Evolutionary conservation across 2,329 filamentous ascomycete genomes (phyloP).

Genomic region (Nigrograna mackinnonii): DNA sequence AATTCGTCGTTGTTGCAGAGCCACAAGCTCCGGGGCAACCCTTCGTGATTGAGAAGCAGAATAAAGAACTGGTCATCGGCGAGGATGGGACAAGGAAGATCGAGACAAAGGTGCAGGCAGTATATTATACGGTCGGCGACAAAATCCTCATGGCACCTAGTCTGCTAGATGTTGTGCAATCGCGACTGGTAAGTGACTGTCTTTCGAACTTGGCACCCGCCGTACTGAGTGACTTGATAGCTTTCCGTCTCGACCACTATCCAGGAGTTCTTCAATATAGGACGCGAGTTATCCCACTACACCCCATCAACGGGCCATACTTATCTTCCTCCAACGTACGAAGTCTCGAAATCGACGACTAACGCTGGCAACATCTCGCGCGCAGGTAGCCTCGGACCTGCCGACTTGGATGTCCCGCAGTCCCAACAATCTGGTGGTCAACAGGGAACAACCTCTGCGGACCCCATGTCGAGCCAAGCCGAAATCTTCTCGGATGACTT

Average conservation of each 20-base stretch:
- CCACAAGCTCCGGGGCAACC: constrained; percentile 57
- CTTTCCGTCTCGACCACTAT: constrained; percentile 61
- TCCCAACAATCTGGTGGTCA: constrained; percentile 14
- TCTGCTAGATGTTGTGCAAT: constrained; percentile 60
- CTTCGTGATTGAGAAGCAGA: constrained; percentile 65
- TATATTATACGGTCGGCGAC: constrained; percentile 65
- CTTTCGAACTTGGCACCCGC: too few relatives aligned
- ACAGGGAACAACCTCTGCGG: constrained; percentile 7
- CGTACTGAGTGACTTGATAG: constrained; percentile 37
- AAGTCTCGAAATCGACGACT: constrained; percentile 35
- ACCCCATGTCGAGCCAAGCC: constrained; percentile 10
- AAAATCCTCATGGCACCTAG: constrained; percentile 66
- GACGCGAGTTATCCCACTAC: constrained; percentile 59
- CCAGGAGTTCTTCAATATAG: constrained; percentile 57
- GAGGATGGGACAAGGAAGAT: constrained; percentile 43
- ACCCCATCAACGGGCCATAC: constrained; percentile 63
- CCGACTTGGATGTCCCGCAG: constrained; percentile 20
- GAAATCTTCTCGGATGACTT: constrained; percentile 35
- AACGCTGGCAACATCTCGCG: constrained; percentile 28
- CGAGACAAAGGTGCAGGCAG: constrained; percentile 57
- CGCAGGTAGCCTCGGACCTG: constrained; percentile 33
- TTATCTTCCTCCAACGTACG: constrained; percentile 56
- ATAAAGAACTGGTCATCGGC: constrained; percentile 39
- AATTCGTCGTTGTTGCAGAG: constrained; percentile 64
- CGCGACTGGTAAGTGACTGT: constrained; percentile 55